A percentile compares a stretch with the other conserved stretches of the same genome.
Evolutionary conservation across 495 filamentous ascomycete species (phyloP).

Genomic region (Talaromyces thailandensis): DNA sequence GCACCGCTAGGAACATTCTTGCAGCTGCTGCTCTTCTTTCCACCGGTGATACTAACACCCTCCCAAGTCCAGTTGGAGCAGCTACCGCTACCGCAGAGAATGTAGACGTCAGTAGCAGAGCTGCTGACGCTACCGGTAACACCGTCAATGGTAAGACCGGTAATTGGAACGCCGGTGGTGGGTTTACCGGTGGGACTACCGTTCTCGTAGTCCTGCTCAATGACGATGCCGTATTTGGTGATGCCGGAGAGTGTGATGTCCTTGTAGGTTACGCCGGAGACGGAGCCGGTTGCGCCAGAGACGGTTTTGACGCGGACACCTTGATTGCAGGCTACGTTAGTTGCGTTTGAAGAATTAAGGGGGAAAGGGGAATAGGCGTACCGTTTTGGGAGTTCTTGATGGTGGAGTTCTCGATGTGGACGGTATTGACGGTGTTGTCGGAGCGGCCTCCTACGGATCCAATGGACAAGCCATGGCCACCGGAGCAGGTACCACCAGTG

Average conservation of each 20-base stretch:
- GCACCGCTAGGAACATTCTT: constrained; percentile 31
- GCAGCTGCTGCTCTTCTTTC: constrained; percentile 33
- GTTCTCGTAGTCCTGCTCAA: constrained; percentile 63
- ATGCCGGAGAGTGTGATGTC: constrained; percentile 51
- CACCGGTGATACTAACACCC: constrained; percentile 36
- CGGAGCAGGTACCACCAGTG: constrained; percentile 43
- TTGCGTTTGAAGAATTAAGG: constrained; percentile 1
- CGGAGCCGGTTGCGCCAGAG: constrained; percentile 44
- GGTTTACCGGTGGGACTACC: constrained; percentile 51
- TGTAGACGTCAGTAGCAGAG: constrained; percentile 38
- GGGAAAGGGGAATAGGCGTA: not conserved
- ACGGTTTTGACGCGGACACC: constrained; percentile 57
- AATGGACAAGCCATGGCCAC: constrained; percentile 62
- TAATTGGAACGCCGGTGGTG: constrained; percentile 54
- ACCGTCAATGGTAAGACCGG: constrained; percentile 41
- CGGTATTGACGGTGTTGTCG: constrained; percentile 49
- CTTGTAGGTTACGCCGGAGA: constrained; percentile 49
- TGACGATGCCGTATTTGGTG: constrained; percentile 53
- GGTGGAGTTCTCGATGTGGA: constrained; percentile 43
- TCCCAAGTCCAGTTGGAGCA: constrained; percentile 43
- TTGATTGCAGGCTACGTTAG: not conserved
- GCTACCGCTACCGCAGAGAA: constrained; percentile 42
- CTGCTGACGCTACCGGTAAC: constrained; percentile 42
- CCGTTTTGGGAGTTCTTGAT: constrained; percentile 48
- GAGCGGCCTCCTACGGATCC: constrained; percentile 57